Conservation (phyloP, 805 yeast species). For the Hermanozyma aechmeae region DNA sequence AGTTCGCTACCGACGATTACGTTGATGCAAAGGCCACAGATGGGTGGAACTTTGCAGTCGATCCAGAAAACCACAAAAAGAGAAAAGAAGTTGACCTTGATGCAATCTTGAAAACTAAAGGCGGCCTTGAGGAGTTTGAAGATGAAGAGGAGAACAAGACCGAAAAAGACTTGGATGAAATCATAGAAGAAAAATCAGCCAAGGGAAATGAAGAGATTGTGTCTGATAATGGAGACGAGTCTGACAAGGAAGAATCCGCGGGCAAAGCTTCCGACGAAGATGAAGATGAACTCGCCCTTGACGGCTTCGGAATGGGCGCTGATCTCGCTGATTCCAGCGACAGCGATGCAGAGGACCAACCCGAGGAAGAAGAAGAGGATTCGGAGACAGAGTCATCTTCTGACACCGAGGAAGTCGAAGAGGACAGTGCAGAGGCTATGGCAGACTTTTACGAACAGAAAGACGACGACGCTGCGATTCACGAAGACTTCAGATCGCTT, state of each 20-base stretch:
- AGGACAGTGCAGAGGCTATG: conserved; percentile 74
- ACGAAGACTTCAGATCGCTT: conserved; percentile 63
- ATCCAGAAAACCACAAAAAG: conserved; percentile 17
- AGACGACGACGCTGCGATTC: conserved; percentile 32
- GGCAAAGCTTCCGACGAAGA: conserved; percentile 22
- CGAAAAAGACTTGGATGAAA: conserved; percentile 15
- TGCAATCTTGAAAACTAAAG: conserved; percentile 76
- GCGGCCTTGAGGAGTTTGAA: conserved; percentile 38
- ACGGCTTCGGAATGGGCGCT: conserved; percentile 39
- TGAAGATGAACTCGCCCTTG: conserved; percentile 34
- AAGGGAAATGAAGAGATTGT: conserved; percentile 20
- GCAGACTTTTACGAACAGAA: conserved; percentile 58
- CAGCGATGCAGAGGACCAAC: conserved; percentile 11
- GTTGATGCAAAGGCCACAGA: conserved; percentile 40
- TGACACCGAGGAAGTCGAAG: conserved; percentile 26
- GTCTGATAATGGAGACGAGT: conserved; percentile 28
- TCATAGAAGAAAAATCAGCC: conserved; percentile 9
- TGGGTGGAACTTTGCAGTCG: conserved; percentile 81
- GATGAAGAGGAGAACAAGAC: conserved; percentile 9
- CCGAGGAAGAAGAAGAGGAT: conserved; percentile 11
- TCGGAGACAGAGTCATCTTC: conserved; percentile 9
- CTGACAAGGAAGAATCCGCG: conserved; percentile 21
- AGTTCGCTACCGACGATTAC: conserved; percentile 57
- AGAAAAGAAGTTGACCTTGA: conserved; percentile 74
- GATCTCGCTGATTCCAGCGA: conserved; percentile 5